A percentile compares a stretch with the other conserved stretches of the same genome.
Conservation (phyloP, 805 yeast genomes). For the Yarrowia divulgata region DNA sequence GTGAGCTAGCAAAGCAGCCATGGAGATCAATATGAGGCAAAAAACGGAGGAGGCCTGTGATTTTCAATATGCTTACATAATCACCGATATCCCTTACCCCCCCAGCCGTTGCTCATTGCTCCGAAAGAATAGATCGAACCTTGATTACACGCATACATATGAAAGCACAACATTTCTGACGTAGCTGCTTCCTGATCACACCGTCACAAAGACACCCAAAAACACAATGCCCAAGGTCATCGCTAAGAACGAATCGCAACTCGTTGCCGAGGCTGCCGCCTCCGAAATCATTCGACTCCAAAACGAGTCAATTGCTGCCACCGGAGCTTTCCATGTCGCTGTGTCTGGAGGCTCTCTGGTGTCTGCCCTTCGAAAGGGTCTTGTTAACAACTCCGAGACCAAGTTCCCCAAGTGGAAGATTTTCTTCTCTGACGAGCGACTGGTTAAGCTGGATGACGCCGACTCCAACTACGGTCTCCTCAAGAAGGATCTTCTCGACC, state of each 20-base stretch:
- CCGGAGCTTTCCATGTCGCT: constrained; percentile 68
- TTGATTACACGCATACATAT: constrained; percentile 20
- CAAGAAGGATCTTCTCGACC: constrained; percentile 64
- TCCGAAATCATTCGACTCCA: constrained; percentile 28
- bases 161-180: not conserved
- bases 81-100: not conserved
- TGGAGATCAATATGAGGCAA: no score
- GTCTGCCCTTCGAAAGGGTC: constrained; percentile 67
- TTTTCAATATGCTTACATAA: not conserved
- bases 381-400: constrained; percentile 61
- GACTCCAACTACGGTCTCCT: constrained; percentile 89
- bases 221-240: constrained; percentile 36
- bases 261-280: constrained; percentile 35
- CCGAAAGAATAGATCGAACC: constrained; percentile 11
- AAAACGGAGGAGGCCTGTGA: no score
- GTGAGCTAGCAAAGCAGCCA: constrained; percentile 2
- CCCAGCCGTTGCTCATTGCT: constrained; percentile 1
- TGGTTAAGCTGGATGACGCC: constrained; percentile 79
- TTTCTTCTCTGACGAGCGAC: constrained; percentile 88
- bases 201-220: not conserved
- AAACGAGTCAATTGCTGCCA: constrained; percentile 32
- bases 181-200: not conserved
- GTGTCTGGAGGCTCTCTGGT: constrained; percentile 92
- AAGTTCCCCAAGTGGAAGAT: constrained; percentile 58
- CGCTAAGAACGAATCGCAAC: constrained; percentile 30